Conservation (phyloP, 2,329 filamentous ascomycete species). For the Trichoderma sp. region DNA sequence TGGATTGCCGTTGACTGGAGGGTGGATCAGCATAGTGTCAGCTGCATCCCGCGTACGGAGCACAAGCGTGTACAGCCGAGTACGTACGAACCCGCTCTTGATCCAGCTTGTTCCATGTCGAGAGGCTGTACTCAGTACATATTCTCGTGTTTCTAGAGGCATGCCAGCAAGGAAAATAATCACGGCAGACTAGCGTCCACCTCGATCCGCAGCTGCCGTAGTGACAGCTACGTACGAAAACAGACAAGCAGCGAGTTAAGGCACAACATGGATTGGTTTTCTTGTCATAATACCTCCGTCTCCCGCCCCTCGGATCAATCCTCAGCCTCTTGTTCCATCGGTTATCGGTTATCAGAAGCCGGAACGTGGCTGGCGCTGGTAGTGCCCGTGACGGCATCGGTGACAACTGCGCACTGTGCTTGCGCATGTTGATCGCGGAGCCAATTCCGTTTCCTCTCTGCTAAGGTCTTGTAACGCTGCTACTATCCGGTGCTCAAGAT, state of each 20-base stretch:
- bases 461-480: background rate
- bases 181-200: background rate
- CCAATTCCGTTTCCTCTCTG: background rate
- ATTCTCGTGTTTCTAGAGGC: background rate
- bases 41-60: background rate
- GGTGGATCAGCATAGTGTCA: background rate
- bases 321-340: background rate
- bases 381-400: background rate
- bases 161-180: background rate
- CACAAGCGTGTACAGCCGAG: background rate
- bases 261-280: background rate
- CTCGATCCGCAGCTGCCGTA: slow-evolving; percentile 18
- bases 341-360: background rate
- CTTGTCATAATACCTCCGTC: background rate
- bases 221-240: background rate
- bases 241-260: background rate
- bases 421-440: background rate
- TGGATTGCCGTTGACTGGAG: background rate
- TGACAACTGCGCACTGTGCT: background rate
- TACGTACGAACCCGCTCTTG: background rate
- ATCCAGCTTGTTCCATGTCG: background rate
- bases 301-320: background rate
- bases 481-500: background rate
- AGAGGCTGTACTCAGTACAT: background rate
- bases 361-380: background rate